A percentile compares a stretch with the other conserved stretches of the same genome.
Evolutionary conservation across 2,329 filamentous ascomycete genomes (phyloP).

Genomic region (Talaromyces marneffei): DNA sequence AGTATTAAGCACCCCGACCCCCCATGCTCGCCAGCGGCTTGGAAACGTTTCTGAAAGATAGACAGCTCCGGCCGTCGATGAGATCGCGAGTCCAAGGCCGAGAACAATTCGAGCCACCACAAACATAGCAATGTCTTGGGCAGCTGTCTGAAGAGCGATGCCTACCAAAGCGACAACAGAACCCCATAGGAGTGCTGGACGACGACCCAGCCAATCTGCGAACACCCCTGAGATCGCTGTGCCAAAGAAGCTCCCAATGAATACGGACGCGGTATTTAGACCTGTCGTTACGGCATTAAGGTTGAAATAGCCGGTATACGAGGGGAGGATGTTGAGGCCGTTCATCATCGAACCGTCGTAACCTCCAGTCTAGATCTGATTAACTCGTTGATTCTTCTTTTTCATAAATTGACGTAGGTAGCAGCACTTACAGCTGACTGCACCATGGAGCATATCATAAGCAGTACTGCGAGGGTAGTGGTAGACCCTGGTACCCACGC

Average conservation of each 20-base stretch:
- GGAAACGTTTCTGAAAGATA: constrained; percentile 49
- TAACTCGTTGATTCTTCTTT: not conserved
- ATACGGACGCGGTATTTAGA: constrained; percentile 56
- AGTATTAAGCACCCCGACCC: constrained; percentile 37
- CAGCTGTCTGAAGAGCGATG: constrained; percentile 60
- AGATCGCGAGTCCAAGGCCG: constrained; percentile 54
- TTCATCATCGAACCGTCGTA: constrained; percentile 52
- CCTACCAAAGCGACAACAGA: constrained; percentile 66
- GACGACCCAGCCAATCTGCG: constrained; percentile 63
- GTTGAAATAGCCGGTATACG: constrained; percentile 52
- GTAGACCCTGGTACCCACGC: constrained; percentile 41
- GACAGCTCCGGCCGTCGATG: constrained; percentile 42
- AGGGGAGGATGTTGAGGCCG: constrained; percentile 53
- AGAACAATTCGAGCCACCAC: constrained; percentile 69
- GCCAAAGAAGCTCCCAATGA: constrained; percentile 71
- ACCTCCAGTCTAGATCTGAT: constrained; percentile 21
- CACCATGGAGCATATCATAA: constrained; percentile 43
- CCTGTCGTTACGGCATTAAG: constrained; percentile 49
- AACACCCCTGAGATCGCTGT: constrained; percentile 71
- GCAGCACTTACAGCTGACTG: constrained; percentile 37
- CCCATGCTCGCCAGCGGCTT: constrained; percentile 42
- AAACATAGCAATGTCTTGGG: constrained; percentile 53
- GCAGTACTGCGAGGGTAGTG: constrained; percentile 33
- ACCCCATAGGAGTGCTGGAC: constrained; percentile 61
- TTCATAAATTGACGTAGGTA: no score